A percentile compares a stretch with the other conserved stretches of the same genome.
These are phyloP conservation scores for Azolla pinnata DNA, from an alignment of 75 land plant genomes.

Conservation along the genomic window DNA sequence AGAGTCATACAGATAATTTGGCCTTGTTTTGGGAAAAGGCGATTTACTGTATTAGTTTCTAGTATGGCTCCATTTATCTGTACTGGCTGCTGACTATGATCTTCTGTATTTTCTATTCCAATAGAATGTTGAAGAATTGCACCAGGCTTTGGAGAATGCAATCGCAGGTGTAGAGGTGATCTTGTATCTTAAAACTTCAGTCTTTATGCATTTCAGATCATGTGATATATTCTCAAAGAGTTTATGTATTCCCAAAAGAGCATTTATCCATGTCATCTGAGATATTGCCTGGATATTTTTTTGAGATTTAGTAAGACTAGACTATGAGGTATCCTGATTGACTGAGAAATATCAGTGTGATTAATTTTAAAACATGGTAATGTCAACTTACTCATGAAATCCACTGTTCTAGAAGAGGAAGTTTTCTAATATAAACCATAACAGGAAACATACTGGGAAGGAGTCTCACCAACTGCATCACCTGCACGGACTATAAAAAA, in stretches of 20 bases:
- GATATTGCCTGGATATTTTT: no score
- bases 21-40: not conserved
- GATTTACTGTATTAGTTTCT: not conserved
- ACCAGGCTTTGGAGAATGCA: constrained; percentile 34
- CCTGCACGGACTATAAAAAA: not conserved
- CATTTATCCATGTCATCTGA: no score
- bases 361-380: no score
- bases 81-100: not conserved
- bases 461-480: not conserved
- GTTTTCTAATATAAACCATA: no score
- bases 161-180: constrained; percentile 51
- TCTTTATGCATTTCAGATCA: no score
- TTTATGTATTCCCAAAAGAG: no score
- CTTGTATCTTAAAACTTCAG: not conserved
- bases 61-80: not conserved
- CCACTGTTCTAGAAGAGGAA: no score
- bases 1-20: not conserved
- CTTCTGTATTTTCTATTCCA: not conserved
- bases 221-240: no score
- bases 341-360: no score
- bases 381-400: no score
- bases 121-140: constrained; percentile 60
- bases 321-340: no score
- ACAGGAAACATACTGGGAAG: not conserved
- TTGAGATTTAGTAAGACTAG: no score